A percentile compares a stretch with the other conserved stretches of the same genome.
These are phyloP conservation scores for Lithocarpus polystachyus DNA, from an alignment of 306 rosid genomes.

Conservation along the genomic window DNA sequence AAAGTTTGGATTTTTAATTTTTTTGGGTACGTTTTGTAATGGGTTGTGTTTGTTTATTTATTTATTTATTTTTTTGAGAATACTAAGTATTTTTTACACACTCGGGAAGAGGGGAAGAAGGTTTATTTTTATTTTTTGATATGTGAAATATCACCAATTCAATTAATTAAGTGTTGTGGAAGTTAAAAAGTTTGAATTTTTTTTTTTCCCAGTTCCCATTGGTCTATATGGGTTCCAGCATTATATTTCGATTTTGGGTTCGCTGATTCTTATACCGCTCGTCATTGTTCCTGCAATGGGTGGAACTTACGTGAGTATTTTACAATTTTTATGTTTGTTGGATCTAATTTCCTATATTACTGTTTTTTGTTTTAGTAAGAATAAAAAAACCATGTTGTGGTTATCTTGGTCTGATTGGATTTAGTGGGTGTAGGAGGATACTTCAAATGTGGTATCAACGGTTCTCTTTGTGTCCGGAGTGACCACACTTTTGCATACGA, in stretches of 20 bases:
- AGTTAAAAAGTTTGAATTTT: too few species aligned
- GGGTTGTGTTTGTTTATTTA: conserved; percentile 1
- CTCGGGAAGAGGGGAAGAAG: too few species aligned
- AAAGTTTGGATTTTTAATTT: not conserved
- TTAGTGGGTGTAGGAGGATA: conserved; percentile 81
- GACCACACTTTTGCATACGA: conserved; percentile 83
- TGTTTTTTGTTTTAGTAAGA: not conserved
- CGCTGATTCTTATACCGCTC: conserved; percentile 85
- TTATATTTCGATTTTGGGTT: conserved; percentile 78
- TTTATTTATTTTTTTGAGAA: not conserved
- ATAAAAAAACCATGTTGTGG: conserved; percentile 12
- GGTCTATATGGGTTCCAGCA: conserved; percentile 91
- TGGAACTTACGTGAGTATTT: conserved; percentile 78
- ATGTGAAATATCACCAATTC: too few species aligned
- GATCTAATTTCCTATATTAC: not conserved
- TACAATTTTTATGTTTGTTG: not conserved
- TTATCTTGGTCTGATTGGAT: conserved; percentile 47
- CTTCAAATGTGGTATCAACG: conserved; percentile 81
- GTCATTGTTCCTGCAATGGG: conserved; percentile 99
- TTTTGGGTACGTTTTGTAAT: conserved; percentile 14
- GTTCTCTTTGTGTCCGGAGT: conserved; percentile 87
- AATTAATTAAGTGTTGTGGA: too few species aligned
- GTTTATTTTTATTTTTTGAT: not conserved
- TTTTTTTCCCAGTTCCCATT: conserved; percentile 58
- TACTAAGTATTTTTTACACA: too few species aligned